Base-by-base conservation (phyloP, 2,329 filamentous ascomycete genomes). In the Juglanconis sp. region DNA sequence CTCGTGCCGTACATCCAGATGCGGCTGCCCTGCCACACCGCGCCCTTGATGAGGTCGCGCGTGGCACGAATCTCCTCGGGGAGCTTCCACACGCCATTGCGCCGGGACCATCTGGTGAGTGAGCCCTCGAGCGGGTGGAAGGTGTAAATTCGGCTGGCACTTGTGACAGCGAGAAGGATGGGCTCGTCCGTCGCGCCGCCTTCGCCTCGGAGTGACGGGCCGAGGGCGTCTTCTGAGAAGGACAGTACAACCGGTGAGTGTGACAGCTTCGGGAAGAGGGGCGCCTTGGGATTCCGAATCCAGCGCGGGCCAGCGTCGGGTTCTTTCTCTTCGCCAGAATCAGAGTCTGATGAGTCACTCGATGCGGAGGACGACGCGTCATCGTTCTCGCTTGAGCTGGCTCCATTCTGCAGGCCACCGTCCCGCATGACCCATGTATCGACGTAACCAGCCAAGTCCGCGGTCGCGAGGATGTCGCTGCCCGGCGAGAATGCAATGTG, bases 1-100 rank as follows among this genome's bases (percentile, higher is more conserved):
- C 85, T 87, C 46, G 86, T 84, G 6, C 94, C 93, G 69, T 96
- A 97, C 24, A 98, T 76, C 92, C 94, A 98, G 7, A 94, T 75
- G 13, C 94, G 84, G 34, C 79, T 78, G 1, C 88, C 79, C 70
- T 96, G 90, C 93, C 94, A 98, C 44, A 96, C 74, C 32, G 87
- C 87, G 3, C 92, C 93, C 78, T 94, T 94, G 57, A 89, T 89
- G 47, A 91, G 81, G 71, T 96, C 92, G 62, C 88, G 85, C 31
- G 92, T 83, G 65, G 87, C 84, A 59, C 82, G 85, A 72, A 96
- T 94, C 52, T 90, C 84, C 3, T 81, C 79, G 0, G 92, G 95
- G 24, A 97, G 85, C 60, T 82, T 84, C 15, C 84, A 82, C n/a
- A 87, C 85, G 4, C 89, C 87, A 71, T 98, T 96, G 42, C 90